These are phyloP conservation scores for Diaporthe australafricana DNA, from an alignment of 2,329 filamentous ascomycete species.

Conservation along the genomic window DNA sequence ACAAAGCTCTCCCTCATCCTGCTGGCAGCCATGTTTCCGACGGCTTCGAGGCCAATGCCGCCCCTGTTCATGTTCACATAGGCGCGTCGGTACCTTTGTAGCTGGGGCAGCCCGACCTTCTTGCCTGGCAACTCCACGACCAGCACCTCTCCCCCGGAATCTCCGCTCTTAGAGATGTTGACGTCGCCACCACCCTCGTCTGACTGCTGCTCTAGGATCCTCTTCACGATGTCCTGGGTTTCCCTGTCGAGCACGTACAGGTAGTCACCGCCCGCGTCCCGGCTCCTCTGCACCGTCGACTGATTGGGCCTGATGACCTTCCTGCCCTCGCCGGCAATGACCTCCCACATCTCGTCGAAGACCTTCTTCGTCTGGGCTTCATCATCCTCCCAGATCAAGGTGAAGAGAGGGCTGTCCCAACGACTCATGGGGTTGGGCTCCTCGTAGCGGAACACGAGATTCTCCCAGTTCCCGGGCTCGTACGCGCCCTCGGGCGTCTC, in stretches of 20 bases:
- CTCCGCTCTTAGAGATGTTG: constrained; percentile 53
- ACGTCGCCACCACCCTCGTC: constrained; percentile 74
- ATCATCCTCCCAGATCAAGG: constrained; percentile 80
- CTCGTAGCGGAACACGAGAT: constrained; percentile 84
- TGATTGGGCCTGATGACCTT: constrained; percentile 79
- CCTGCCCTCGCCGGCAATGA: constrained; percentile 71
- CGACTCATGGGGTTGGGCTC: constrained; percentile 87
- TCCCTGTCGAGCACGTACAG: constrained; percentile 83
- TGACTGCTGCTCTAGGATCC: constrained; percentile 75
- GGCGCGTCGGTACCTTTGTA: constrained; percentile 82
- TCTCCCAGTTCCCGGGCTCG: constrained; percentile 75
- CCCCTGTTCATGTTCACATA: constrained; percentile 82
- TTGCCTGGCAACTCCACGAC: constrained; percentile 74
- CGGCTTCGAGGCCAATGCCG: constrained; percentile 69
- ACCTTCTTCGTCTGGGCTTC: constrained; percentile 65
- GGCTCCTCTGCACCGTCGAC: constrained; percentile 74
- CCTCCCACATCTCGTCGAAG: constrained; percentile 80
- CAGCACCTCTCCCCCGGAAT: constrained; percentile 56
- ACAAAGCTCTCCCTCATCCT: constrained; percentile 74
- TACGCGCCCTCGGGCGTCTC: constrained; percentile 56
- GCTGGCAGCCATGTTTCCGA: constrained; percentile 64
- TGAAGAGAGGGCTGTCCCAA: constrained; percentile 88
- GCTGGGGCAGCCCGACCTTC: constrained; percentile 76
- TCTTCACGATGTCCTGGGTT: constrained; percentile 80
- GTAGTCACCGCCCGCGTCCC: constrained; percentile 77